Evolutionary conservation across 163 green algal genomes (phyloP).

Genomic region (Chlorella variabilis): DNA sequence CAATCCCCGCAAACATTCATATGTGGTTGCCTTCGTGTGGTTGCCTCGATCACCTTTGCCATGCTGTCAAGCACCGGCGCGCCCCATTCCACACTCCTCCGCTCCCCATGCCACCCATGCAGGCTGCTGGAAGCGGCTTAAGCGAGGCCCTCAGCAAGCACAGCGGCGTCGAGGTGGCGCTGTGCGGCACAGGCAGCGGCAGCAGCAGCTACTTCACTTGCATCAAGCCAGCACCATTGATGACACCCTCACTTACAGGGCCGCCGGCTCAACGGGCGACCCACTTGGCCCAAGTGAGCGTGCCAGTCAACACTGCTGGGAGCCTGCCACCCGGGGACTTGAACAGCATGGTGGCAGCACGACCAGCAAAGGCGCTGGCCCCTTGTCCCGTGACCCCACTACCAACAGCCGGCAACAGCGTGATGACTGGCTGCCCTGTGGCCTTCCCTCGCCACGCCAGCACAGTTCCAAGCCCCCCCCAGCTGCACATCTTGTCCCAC

Average conservation of each 20-base stretch:
- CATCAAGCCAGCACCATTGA: no score
- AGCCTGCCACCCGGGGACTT: not conserved
- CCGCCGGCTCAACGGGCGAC: no score
- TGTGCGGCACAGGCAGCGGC: no score
- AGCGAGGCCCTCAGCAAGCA: no score
- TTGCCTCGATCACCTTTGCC: no score
- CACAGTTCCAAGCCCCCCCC: not conserved
- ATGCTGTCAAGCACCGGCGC: no score
- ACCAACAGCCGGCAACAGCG: not conserved
- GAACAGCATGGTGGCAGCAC: not conserved
- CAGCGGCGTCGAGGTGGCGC: not conserved
- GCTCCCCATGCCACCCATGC: no score
- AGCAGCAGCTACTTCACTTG: no score
- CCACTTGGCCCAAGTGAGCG: not conserved
- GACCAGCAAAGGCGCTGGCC: not conserved
- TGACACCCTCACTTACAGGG: no score
- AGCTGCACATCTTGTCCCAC: constrained; percentile 19
- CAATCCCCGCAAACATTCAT: no score
- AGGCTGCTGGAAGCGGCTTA: not conserved
- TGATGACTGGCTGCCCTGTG: not conserved
- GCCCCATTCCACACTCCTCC: no score
- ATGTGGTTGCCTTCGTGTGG: no score
- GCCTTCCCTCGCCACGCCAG: not conserved
- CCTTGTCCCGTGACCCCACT: not conserved
- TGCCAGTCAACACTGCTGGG: not conserved